Base-by-base conservation (phyloP, 1,139 yeast species). In the Saccharomyces hybrid region DNA sequence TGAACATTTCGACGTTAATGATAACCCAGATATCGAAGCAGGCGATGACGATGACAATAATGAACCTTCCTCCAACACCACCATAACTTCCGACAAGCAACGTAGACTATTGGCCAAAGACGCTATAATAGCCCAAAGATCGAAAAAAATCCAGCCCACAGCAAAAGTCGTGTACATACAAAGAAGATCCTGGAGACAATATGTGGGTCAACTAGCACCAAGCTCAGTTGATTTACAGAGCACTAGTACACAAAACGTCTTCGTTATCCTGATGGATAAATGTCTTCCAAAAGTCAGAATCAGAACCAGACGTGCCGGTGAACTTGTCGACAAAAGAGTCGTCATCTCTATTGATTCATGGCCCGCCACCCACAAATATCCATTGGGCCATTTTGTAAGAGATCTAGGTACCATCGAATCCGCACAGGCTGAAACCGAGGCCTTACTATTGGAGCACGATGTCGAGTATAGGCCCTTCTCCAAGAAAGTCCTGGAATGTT, bases 381-480 rank as follows among this genome's bases (percentile, higher is more conserved):
- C 99, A 1, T 87, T 87, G 63, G 99, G 99, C 4, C 99, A 95
- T 71, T 93, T 90, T 66, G 93, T 93, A 2, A 80, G 97, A 64
- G 79, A 85, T 46, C 76, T 95, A 34, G 99, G 99, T 60, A 93
- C 82, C 26, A 82, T 91, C 54, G 99, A 95, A 71, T 84, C 91
- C 58, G 88, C 88, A 48, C 90, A 86, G 64, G 99, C 99, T 0
- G 99, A 95, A 72, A 93, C 97, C 3, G 99, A 95, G 68, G 96
- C 99, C 0, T 76, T 95, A 53, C 74, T 95, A 51, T 75, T 95
- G 57, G 99, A 95, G 66, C 97, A 95, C 69, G 97, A 93, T 68
- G 96, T 95, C 32, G 98, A 93, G 66, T 93, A 91, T 69, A 80
- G 97, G 63, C 99, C 99, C 28, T 95, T 95, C 68, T 85, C 97